phyloP scores from a whole-genome alignment of 169 alveolate genomes.

The Plasmodium gallinaceum region DNA sequence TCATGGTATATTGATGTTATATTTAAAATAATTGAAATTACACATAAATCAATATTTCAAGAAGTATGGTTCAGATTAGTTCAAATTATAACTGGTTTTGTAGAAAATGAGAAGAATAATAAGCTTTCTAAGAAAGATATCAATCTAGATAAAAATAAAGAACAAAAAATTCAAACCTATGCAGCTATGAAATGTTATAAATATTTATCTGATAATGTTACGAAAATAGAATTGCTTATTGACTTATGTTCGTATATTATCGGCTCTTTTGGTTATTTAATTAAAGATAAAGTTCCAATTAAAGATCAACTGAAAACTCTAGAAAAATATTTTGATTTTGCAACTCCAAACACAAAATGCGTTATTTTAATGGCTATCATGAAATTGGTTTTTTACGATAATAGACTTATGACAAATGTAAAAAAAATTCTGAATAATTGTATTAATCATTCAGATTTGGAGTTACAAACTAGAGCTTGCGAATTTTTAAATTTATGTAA shows the following conservation, averaged over 20 bases:
- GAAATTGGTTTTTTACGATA: slow-evolving; percentile 80
- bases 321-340: slow-evolving; percentile 76
- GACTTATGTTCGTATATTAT: slow-evolving; percentile 81
- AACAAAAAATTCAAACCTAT: slow-evolving; percentile 42
- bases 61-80: slow-evolving; percentile 88
- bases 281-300: slow-evolving; percentile 66
- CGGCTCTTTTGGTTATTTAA: slow-evolving; percentile 82
- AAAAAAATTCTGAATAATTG: slow-evolving; percentile 77
- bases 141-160: slow-evolving; percentile 33
- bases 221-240: slow-evolving; percentile 12
- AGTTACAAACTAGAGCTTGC: slow-evolving; percentile 82
- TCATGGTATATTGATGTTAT: slow-evolving; percentile 94
- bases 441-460: slow-evolving; percentile 70
- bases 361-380: slow-evolving; percentile 79
- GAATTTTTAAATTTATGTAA: slow-evolving; percentile 77
- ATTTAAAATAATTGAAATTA: slow-evolving; percentile 91
- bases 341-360: slow-evolving; percentile 67
- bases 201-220: slow-evolving; percentile 12
- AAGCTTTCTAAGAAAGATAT: background rate
- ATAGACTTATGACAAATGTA: slow-evolving; percentile 40
- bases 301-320: slow-evolving; percentile 59
- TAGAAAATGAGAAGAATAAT: slow-evolving; percentile 33
- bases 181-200: slow-evolving; percentile 57
- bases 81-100: slow-evolving; percentile 75
- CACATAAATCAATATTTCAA: slow-evolving; percentile 92